Conservation (phyloP, 2,329 filamentous ascomycete species). For the Talaromyces sp. region DNA sequence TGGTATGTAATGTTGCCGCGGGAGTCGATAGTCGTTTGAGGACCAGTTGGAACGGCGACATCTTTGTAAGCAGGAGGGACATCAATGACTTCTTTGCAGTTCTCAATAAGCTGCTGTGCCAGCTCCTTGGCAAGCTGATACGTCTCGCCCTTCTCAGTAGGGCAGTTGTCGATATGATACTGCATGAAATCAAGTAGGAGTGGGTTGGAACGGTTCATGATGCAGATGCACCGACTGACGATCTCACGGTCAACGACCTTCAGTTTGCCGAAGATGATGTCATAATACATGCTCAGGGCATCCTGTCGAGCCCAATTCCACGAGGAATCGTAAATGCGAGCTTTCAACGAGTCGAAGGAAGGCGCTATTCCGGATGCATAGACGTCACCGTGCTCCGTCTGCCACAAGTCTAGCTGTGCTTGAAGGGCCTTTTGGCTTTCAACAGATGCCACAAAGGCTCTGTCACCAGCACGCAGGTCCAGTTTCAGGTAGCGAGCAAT, state of each 20-base stretch:
- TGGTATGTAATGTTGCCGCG: conserved; percentile 90
- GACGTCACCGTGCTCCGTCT: conserved; percentile 89
- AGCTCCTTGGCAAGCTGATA: conserved; percentile 97
- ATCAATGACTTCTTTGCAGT: conserved; percentile 87
- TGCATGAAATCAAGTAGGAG: conserved; percentile 98
- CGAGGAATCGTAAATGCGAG: conserved; percentile 92
- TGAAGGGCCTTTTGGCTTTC: conserved; percentile 84
- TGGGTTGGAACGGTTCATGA: conserved; percentile 99
- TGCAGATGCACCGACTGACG: conserved; percentile 94
- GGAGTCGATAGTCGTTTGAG: conserved; percentile 84
- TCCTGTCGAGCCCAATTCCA: conserved; percentile 99
- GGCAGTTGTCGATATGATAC: conserved; percentile 98
- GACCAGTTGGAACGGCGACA: conserved; percentile 84
- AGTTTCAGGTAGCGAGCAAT: conserved; percentile 95
- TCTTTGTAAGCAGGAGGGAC: conserved; percentile 91
- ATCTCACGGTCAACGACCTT: conserved; percentile 94
- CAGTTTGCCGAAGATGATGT: conserved; percentile 94
- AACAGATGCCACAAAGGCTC: conserved; percentile 78
- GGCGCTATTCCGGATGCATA: conserved; percentile 94
- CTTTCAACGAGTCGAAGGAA: conserved; percentile 88
- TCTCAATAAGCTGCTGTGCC: conserved; percentile 88
- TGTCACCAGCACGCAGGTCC: conserved; percentile 93
- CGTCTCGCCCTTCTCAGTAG: conserved; percentile 91
- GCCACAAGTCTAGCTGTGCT: conserved; percentile 91
- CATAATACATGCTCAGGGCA: conserved; percentile 96